phyloP scores from a whole-genome alignment of 177 flowering plant species.

The Tripterygium wilfordii region DNA sequence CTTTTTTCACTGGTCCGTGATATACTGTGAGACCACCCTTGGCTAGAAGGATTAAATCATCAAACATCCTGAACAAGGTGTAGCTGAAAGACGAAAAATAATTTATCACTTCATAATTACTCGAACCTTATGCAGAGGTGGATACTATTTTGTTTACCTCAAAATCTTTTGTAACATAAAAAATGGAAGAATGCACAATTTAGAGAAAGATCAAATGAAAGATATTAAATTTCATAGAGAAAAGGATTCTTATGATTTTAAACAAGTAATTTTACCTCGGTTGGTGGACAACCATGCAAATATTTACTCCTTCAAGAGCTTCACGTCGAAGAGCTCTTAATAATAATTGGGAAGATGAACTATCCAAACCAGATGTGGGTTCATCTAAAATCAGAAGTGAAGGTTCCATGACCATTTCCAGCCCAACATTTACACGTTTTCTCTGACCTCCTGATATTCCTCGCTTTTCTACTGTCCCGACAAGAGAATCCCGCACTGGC shows the following conservation, averaged over 20 bases:
- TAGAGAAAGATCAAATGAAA: neutral
- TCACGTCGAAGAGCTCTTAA: constrained; percentile 94
- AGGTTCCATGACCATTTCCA: constrained; percentile 99
- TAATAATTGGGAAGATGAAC: constrained; percentile 83
- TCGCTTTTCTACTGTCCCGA: constrained; percentile 95
- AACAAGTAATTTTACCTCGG: constrained; percentile 55
- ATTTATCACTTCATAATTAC: neutral
- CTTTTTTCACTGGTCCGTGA: constrained; percentile 88
- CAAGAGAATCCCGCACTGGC: constrained; percentile 75
- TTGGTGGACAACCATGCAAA: constrained; percentile 95
- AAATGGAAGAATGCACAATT: no score
- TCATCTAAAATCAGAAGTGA: constrained; percentile 90
- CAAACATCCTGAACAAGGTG: constrained; percentile 90
- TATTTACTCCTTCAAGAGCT: constrained; percentile 93
- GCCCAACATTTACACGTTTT: constrained; percentile 92
- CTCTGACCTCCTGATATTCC: constrained; percentile 99
- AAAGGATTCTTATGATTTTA: neutral
- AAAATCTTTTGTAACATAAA: no score
- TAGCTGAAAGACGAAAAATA: constrained; percentile 47
- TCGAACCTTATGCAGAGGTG: no score
- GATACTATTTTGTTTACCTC: no score
- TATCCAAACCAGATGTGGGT: constrained; percentile 95
- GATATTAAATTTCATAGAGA: no score
- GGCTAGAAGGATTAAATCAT: constrained; percentile 91
- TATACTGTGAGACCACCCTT: constrained; percentile 94